Conservation (phyloP, 108 stramenopile species). For the Nitzschia sp. region DNA sequence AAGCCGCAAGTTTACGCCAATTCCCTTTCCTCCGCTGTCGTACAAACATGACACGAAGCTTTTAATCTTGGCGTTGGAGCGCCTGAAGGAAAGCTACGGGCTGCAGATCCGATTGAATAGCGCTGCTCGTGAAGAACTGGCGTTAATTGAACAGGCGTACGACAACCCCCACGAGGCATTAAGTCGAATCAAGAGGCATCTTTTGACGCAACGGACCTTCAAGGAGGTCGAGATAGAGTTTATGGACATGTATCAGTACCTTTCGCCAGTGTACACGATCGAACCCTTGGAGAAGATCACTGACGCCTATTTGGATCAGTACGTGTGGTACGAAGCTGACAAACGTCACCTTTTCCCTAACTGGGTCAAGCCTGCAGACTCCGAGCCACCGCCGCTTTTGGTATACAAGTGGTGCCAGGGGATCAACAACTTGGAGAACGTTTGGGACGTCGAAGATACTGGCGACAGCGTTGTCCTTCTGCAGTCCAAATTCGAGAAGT, state of each 20-base stretch:
- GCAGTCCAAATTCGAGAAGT: conserved; percentile 96
- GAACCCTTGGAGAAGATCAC: conserved; percentile 99
- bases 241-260: conserved; percentile 98
- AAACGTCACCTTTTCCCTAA: conserved; percentile 96
- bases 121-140: conserved; percentile 95
- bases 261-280: conserved; percentile 97
- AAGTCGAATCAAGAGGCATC: conserved; percentile 97
- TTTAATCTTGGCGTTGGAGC: conserved; percentile 97
- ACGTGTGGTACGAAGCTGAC: conserved; percentile 99
- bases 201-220: conserved; percentile 98
- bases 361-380: conserved; percentile 98
- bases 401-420: conserved; percentile 99
- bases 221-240: conserved; percentile 99
- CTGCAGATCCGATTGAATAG: conserved; percentile 94
- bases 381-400: conserved; percentile 98
- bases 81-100: conserved; percentile 98
- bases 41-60: conserved; percentile 99
- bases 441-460: conserved; percentile 93
- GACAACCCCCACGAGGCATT: conserved; percentile 99
- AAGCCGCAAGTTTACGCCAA: conserved; percentile 97
- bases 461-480: conserved; percentile 97
- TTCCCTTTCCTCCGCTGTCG: conserved; percentile 98
- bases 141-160: conserved; percentile 98
- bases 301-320: conserved; percentile 99
- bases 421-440: conserved; percentile 95